A percentile compares a stretch with the other conserved stretches of the same genome.
Conservation (phyloP, 129 eudicot species). For the Arctium minus region DNA sequence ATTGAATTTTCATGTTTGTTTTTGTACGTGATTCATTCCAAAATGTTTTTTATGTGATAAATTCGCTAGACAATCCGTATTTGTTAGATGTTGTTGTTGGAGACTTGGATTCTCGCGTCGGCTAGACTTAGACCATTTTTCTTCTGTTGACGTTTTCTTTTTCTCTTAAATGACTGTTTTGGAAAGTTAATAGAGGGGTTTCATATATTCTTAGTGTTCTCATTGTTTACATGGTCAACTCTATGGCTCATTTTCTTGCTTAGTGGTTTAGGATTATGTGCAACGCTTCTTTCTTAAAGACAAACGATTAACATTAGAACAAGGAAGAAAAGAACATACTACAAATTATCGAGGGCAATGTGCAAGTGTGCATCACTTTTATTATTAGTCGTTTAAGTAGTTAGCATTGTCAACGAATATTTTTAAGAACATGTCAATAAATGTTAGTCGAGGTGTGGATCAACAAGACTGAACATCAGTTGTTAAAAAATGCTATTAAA, state of each 20-base stretch:
- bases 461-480: neutral
- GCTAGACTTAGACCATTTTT: neutral
- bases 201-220: too few relatives aligned
- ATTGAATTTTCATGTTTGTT: neutral
- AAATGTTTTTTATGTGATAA: neutral
- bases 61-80: neutral
- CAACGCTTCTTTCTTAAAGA: neutral
- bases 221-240: neutral
- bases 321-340: neutral
- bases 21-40: neutral
- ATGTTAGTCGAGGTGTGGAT: neutral
- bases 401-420: neutral
- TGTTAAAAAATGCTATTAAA: neutral
- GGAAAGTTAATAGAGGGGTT: neutral
- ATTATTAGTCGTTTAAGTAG: neutral
- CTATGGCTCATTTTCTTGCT: too few relatives aligned
- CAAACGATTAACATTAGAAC: too few relatives aligned
- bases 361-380: too few relatives aligned
- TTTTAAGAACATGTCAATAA: neutral
- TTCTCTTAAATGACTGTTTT: neutral
- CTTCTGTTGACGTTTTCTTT: neutral
- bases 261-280: neutral
- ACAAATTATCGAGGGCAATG: too few relatives aligned
- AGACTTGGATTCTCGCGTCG: neutral
- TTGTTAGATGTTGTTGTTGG: neutral